Percentiles rank a stretch among this genome's conserved stretches.
Conservation (phyloP, 192 early-diverging fungal species). For the Chytriomyces hyalinus region DNA sequence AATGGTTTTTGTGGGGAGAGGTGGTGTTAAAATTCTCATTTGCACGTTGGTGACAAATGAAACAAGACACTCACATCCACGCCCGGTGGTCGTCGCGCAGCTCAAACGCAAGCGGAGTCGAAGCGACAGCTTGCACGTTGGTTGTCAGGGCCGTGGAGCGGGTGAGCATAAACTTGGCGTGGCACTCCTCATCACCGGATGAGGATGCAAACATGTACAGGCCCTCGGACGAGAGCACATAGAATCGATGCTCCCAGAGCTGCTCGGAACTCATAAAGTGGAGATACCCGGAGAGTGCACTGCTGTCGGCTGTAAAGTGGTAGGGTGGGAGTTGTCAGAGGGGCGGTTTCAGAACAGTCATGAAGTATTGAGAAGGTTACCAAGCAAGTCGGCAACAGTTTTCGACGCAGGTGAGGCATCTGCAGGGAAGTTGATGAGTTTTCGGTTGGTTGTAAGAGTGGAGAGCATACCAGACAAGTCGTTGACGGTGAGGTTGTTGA, state of each 20-base stretch:
- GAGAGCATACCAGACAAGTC: not conserved
- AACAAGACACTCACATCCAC: slow-evolving; percentile 13
- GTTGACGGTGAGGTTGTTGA: not conserved
- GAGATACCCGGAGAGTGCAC: not conserved
- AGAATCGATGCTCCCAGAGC: slow-evolving; percentile 7
- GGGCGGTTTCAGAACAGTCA: not conserved
- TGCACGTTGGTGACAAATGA: not conserved
- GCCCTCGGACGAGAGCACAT: slow-evolving; percentile 3
- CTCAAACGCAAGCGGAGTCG: slow-evolving; percentile 11
- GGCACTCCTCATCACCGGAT: not conserved
- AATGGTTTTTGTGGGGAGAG: not conserved
- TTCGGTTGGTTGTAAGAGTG: no score
- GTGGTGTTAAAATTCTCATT: not conserved
- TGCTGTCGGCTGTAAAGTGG: not conserved
- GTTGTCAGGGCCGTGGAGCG: not conserved
- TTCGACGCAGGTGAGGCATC: not conserved
- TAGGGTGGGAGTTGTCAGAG: not conserved
- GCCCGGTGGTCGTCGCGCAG: not conserved
- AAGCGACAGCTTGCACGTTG: not conserved
- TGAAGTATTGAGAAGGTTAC: not conserved
- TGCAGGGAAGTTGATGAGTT: no score
- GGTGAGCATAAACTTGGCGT: not conserved
- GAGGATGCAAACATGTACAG: slow-evolving; percentile 8
- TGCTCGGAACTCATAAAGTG: not conserved
- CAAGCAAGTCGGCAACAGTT: not conserved